phyloP scores from a whole-genome alignment of 139 green algal species.

The Closterium sp. region DNA sequence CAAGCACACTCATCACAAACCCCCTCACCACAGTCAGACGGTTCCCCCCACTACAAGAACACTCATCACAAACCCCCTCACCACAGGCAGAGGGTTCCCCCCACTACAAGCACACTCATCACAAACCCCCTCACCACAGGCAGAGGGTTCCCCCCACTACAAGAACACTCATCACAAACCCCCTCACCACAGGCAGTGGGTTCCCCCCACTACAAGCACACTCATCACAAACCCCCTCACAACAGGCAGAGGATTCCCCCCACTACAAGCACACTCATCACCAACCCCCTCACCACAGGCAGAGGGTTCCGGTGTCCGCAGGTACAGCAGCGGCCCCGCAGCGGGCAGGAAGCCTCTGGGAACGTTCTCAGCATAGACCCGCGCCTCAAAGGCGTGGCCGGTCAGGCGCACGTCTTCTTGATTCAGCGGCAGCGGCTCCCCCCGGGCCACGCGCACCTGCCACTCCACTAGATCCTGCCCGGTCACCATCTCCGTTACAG shows the following conservation, averaged over 20 bases:
- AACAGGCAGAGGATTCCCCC: too few relatives aligned
- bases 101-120: too few relatives aligned
- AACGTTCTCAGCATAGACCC: slow-evolving; percentile 85
- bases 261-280: neutral
- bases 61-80: too few relatives aligned
- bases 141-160: too few relatives aligned
- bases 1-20: too few relatives aligned
- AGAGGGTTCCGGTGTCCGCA: neutral
- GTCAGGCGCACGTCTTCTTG: slow-evolving; percentile 33
- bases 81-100: too few relatives aligned
- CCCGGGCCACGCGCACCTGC: slow-evolving; percentile 81
- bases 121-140: too few relatives aligned
- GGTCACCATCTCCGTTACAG: slow-evolving; percentile 76
- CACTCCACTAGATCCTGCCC: slow-evolving; percentile 84
- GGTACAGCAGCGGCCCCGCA: slow-evolving; percentile 47
- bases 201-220: too few relatives aligned
- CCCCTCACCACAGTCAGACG: too few relatives aligned
- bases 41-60: too few relatives aligned
- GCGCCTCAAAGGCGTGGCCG: slow-evolving; percentile 80
- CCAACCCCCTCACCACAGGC: slow-evolving; percentile 8
- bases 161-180: too few relatives aligned
- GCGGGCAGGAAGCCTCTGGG: slow-evolving; percentile 70
- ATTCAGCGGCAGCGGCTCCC: slow-evolving; percentile 57
- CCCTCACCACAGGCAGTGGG: too few relatives aligned
- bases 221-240: neutral